Base-by-base conservation (phyloP, 73 alveolate genomes). In the Effrenium voratum region DNA sequence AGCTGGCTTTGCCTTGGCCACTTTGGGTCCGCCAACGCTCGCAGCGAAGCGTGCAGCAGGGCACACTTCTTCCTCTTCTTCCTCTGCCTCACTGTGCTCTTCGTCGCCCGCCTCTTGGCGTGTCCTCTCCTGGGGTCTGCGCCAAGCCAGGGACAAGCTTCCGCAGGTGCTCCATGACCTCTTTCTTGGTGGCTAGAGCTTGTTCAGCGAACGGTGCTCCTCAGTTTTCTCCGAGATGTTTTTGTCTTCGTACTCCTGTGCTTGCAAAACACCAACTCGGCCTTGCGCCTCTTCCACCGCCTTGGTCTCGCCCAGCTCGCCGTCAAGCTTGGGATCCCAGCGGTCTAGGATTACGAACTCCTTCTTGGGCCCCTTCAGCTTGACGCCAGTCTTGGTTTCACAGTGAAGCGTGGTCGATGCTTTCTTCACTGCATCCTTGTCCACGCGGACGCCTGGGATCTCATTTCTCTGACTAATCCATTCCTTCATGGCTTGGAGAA, bases 271-370 rank as follows among this genome's bases (percentile, higher is more conserved):
- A 12, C 93, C 93, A 5, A 4, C 40, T 43, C 52, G 49, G 41
- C 93, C 93, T 2, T 5, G 19, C 32, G 32, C 22, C 59, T 84
- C 93, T 38, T 84, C 93, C 16, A 84, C 93, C 30, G 55, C 80
- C 46, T 84, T 84, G 3, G 60, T 0, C 80, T 50, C 79, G 80
- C 55, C 93, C 57, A 84, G 79, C 59, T 49, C 32, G 13, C 93
- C 93, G 40, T 84, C 77, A 2, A 55, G 57, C 59, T 84, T 5
- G 22, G 77, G 26, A 41, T 84, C 47, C 93, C 93, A 84, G 44
- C 55, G 79, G 30, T 49, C 59, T 10, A 55, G 24, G 13, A 34
- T 8, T 5, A 84, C 93, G 19, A 84, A 84, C 8, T 55, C 50
- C 59, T 5, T 3, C 28, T 24, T 44, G 2, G 93, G 77, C 1